Percentiles rank a stretch among this genome's conserved stretches.
phyloP scores from a whole-genome alignment of 2,329 filamentous ascomycete species.

The Sporothrix mexicana region DNA sequence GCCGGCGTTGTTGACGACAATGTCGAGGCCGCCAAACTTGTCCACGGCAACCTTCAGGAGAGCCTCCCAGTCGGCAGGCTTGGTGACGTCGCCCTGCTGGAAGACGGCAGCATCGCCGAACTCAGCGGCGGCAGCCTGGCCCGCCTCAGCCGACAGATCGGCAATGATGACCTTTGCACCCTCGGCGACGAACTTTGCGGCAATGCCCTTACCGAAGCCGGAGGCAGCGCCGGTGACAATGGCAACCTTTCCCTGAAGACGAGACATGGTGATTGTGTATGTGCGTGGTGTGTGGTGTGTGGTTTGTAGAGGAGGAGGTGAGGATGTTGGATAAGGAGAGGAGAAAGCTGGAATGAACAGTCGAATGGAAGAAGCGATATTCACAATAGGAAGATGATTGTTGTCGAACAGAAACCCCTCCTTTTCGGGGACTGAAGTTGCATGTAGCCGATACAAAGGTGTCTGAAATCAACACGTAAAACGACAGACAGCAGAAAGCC shows the following conservation, averaged over 20 bases:
- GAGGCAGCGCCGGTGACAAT: conserved; percentile 62
- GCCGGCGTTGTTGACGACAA: conserved; percentile 67
- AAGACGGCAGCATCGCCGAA: conserved; percentile 51
- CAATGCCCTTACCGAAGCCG: conserved; percentile 63
- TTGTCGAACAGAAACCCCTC: neutral
- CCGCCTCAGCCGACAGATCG: conserved; percentile 57
- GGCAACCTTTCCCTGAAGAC: conserved; percentile 60
- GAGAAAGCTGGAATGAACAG: neutral
- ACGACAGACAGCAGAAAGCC: neutral
- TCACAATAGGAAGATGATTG: neutral
- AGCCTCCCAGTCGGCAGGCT: conserved; percentile 58
- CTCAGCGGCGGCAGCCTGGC: conserved; percentile 51
- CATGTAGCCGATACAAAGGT: neutral
- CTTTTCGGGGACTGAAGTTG: neutral
- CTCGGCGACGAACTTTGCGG: conserved; percentile 45
- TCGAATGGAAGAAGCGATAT: neutral
- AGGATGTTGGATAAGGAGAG: neutral
- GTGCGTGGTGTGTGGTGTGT: neutral
- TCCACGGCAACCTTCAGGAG: conserved; percentile 54
- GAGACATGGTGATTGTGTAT: conserved; percentile 36
- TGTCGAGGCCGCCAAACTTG: conserved; percentile 59
- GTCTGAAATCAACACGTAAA: no score
- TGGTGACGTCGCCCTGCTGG: conserved; percentile 57
- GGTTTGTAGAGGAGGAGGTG: neutral
- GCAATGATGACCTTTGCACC: conserved; percentile 43